Evolutionary conservation across 2,329 filamentous ascomycete species (phyloP).

Genomic region (Aspergillaceae sp.): DNA sequence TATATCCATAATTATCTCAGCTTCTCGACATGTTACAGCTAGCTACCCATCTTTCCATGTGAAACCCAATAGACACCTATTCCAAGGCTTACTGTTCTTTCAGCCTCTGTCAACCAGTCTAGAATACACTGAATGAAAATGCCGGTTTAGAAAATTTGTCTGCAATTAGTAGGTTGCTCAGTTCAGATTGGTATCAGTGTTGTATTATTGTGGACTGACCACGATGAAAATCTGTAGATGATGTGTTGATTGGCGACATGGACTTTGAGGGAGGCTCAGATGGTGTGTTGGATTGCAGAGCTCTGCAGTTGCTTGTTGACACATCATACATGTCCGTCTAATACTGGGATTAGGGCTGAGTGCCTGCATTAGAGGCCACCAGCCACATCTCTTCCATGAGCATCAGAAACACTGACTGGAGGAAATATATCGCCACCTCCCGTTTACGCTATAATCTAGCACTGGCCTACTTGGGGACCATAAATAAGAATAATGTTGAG

Average conservation of each 20-base stretch:
- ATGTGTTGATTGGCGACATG: neutral
- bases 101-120: too few relatives aligned
- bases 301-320: neutral
- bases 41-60: too few relatives aligned
- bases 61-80: too few relatives aligned
- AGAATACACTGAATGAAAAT: too few relatives aligned
- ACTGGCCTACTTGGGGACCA: too few relatives aligned
- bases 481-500: too few relatives aligned
- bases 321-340: neutral
- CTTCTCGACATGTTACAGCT: too few relatives aligned
- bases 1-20: too few relatives aligned
- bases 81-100: too few relatives aligned
- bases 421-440: neutral
- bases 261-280: neutral
- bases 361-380: neutral
- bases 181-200: neutral
- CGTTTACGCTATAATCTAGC: neutral
- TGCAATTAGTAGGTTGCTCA: too few relatives aligned
- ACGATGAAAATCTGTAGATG: neutral
- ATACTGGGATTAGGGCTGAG: neutral
- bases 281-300: neutral
- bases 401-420: neutral
- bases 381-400: neutral
- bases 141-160: too few relatives aligned
- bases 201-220: neutral